Percentiles rank a stretch among this genome's conserved stretches.
These are phyloP conservation scores for Lanmaoa pseudosensibilis DNA, from an alignment of 768 basidiomycete genomes.

Conservation along the genomic window DNA sequence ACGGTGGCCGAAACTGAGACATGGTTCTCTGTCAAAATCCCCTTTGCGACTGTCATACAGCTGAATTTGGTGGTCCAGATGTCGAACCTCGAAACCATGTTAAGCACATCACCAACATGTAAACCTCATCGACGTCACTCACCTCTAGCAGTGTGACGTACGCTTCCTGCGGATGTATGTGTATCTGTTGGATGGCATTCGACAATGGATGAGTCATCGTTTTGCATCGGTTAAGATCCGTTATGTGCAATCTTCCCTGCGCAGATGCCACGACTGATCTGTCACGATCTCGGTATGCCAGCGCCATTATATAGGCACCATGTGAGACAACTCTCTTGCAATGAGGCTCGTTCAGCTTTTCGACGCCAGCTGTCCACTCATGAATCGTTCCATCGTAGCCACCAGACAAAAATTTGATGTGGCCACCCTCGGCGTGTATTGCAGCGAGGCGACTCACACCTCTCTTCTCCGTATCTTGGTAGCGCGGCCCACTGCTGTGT, in stretches of 20 bases:
- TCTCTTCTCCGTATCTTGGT: slow-evolving; percentile 24
- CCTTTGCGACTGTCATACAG: slow-evolving; percentile 46
- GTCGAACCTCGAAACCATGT: slow-evolving; percentile 41
- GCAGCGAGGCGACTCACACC: slow-evolving; percentile 47
- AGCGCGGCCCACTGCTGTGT: slow-evolving; percentile 31
- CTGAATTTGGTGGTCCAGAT: slow-evolving; percentile 49
- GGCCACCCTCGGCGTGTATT: slow-evolving; percentile 29
- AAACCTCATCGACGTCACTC: slow-evolving; percentile 30
- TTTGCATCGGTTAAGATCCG: slow-evolving; percentile 39
- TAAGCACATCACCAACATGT: slow-evolving; percentile 12
- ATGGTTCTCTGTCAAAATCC: slow-evolving; percentile 40
- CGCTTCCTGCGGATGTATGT: slow-evolving; percentile 44
- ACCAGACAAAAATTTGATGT: slow-evolving; percentile 47
- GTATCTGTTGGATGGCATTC: slow-evolving; percentile 44
- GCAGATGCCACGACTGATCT: slow-evolving; percentile 38
- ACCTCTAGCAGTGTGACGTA: slow-evolving; percentile 50
- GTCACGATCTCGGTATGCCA: slow-evolving; percentile 40
- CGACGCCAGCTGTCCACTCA: slow-evolving; percentile 37
- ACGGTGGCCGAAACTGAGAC: slow-evolving; percentile 46
- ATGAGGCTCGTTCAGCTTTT: slow-evolving; percentile 22
- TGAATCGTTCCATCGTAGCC: slow-evolving; percentile 47
- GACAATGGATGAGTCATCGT: slow-evolving; percentile 35
- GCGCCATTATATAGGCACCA: slow-evolving; percentile 33
- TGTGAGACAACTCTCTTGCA: slow-evolving; percentile 33
- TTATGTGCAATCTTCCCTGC: slow-evolving; percentile 35